Base-by-base conservation (phyloP, 2,329 filamentous ascomycete genomes). In the Clarireedia paspali region DNA sequence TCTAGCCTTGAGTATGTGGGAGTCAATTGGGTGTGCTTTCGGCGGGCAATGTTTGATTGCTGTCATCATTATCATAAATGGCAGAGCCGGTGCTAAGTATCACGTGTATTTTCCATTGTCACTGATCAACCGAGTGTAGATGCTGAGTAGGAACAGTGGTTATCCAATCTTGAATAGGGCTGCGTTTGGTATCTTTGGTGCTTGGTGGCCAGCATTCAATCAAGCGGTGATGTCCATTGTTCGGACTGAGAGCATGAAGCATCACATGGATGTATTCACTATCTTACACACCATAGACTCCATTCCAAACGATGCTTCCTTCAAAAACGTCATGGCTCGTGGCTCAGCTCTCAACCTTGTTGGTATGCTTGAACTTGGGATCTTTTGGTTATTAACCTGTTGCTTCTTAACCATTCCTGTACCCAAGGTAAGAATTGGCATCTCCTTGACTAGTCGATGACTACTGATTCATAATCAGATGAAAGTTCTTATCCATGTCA, bases 1-100 rank as follows among this genome's bases (percentile, higher is more conserved):
- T 2, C 59, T 73, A 7, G 76, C 76, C 9, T 64, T 79, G 23
- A 73, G 70, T 42, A 76, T 77, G 70, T 79, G 76, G 76, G 75
- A 78, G 61, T 70, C 71, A 14, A 57, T 78, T 27, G 73, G 63
- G 47, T 70, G 73, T 64, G 63, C 70, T 45, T 63, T 72, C 30
- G 72, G 68, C 4, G 77, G 76, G 44, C 70, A 75, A 38, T 65
- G 70, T 24, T 64, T 77, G 9, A 71, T 73, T 53, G 70, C 70
- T 38, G 50, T 71, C 57, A 62, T 74, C 56, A 74, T 76, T 63
- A 70, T 70, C 0, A 62, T 75, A 14, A 76, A 75, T 57, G 72
- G 74, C 4, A 68, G 73, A 14, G 67, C 70, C 12, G 73, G 74
- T 5, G 73, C 73, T 0, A 69, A 71, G 24, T 77, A 76, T 60